Evolutionary conservation across 2,329 filamentous ascomycete genomes (phyloP), one percentile per base, ranked within the genome.

Genomic region (Raffaelea ambrosiae): DNA sequence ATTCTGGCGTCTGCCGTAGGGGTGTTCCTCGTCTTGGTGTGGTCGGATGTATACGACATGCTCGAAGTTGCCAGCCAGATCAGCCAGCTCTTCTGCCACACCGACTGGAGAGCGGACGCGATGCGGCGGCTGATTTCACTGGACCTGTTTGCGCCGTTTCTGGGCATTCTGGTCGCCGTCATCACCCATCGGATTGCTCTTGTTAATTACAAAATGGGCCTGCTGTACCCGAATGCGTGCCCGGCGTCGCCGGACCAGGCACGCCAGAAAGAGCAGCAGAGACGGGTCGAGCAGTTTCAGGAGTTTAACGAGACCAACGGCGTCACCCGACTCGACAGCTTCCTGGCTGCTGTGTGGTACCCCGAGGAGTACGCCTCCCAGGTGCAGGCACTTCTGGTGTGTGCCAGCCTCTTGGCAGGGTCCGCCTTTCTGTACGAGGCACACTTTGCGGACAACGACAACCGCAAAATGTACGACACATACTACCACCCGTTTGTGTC

Each of bases 401-500:
- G 45, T 4, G 42, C 53, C 19, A 50, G 58, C 0, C 44, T 61
- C 10, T 48, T 59, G n/a, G 49, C 65, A 19, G 54, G 63, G 2
- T 16, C 57, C 3, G 67, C 65, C 48, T 64, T 64, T 48, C 58
- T 63, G 44, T 51, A 65, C 42, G 64, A 48, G n/a, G 47, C 48
- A 3, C 33, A 40, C 7, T 11, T 44, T 4, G 47, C 41, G 4
- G 13, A 22, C 4, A n/a, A 14, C 33, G 33, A 18, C 43, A 33
- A 29, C 31, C 26, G n/a, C 22, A 36, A 21, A 33, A 5, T 22
- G 5, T 48, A 40, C n/a, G 44, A 47, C 4, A 5, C 16, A 8
- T 13, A 7, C 7, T 31, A 38, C 3, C 48, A 54, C 52, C 73
- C 78, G 0, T 73, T 71, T 53, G 38, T 76, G 5, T 42, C 77